Percentiles rank a stretch among this genome's conserved stretches.
phyloP scores from a whole-genome alignment of 345 rosid species.

The Streptanthus diversifolius region DNA sequence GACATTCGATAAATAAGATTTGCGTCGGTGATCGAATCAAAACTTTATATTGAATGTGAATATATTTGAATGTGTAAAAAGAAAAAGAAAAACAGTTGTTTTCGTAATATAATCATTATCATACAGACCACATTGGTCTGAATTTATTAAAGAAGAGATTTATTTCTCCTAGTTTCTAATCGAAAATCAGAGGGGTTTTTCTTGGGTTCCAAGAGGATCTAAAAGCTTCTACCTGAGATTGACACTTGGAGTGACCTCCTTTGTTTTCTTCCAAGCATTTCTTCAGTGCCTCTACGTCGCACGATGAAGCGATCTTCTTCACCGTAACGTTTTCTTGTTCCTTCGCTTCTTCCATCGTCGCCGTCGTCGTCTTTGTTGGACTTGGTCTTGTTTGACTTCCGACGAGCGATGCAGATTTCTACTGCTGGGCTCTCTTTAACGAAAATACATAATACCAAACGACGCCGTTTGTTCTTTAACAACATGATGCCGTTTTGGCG shows the following conservation, averaged over 20 bases:
- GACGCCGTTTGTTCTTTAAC: background rate
- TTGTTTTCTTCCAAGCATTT: conserved; percentile 85
- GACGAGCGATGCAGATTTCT: background rate
- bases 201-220: conserved; percentile 56
- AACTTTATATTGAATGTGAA: background rate
- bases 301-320: too few relatives aligned
- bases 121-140: conserved; percentile 34
- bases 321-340: too few relatives aligned
- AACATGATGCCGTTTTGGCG: background rate
- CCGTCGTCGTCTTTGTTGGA: background rate
- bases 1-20: conserved; percentile 46
- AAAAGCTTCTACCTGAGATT: conserved; percentile 73
- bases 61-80: background rate
- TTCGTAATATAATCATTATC: conserved; percentile 14
- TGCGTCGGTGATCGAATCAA: conserved; percentile 9
- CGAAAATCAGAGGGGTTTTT: conserved; percentile 30
- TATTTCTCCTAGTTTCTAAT: too few relatives aligned
- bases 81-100: too few relatives aligned
- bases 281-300: too few relatives aligned
- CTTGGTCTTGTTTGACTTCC: background rate
- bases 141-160: conserved; percentile 19
- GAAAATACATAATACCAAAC: background rate
- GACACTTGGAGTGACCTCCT: conserved; percentile 68
- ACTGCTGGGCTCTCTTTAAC: background rate
- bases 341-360: conserved; percentile 35